These are phyloP conservation scores for Hypoxylon subgilvum DNA, from an alignment of 495 filamentous ascomycete species.

Conservation along the genomic window DNA sequence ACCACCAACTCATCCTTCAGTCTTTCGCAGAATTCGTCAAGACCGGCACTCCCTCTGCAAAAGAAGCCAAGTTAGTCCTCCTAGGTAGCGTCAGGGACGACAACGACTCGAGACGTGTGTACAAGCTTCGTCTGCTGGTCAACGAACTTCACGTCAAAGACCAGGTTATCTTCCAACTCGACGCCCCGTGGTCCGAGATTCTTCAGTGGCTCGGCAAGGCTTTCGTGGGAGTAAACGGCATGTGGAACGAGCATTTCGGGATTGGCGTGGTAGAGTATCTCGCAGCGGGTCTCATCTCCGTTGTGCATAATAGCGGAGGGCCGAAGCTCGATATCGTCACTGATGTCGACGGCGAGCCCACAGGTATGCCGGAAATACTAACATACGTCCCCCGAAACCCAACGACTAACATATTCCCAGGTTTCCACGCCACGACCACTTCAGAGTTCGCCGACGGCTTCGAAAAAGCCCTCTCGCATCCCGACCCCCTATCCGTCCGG, in stretches of 20 bases:
- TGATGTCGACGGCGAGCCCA: slow-evolving; percentile 73
- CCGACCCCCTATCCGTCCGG: slow-evolving; percentile 69
- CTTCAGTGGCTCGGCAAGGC: slow-evolving; percentile 73
- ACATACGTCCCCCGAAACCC: too few species aligned
- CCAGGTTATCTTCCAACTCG: slow-evolving; percentile 81
- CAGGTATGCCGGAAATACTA: slow-evolving; percentile 66
- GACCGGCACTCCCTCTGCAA: slow-evolving; percentile 48
- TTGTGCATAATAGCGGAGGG: slow-evolving; percentile 90
- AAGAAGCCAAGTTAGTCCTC: slow-evolving; percentile 72
- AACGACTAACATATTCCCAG: too few species aligned
- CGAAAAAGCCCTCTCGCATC: slow-evolving; percentile 72
- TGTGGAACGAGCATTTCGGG: slow-evolving; percentile 99
- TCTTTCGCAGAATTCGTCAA: slow-evolving; percentile 76
- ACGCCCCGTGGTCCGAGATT: slow-evolving; percentile 86
- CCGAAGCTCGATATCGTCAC: slow-evolving; percentile 92
- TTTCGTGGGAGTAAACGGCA: slow-evolving; percentile 89
- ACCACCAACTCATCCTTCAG: slow-evolving; percentile 81
- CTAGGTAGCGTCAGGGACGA: slow-evolving; percentile 86
- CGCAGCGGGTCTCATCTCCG: slow-evolving; percentile 86
- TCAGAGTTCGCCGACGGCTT: slow-evolving; percentile 80
- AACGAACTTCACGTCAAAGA: slow-evolving; percentile 88
- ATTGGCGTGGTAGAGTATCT: slow-evolving; percentile 99
- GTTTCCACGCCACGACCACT: slow-evolving; percentile 80
- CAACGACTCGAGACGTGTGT: slow-evolving; percentile 84
- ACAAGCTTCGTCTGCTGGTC: slow-evolving; percentile 84